Evolutionary conservation across 2,329 filamentous ascomycete genomes (phyloP).

Genomic region (Gliomastix tumulicola): DNA sequence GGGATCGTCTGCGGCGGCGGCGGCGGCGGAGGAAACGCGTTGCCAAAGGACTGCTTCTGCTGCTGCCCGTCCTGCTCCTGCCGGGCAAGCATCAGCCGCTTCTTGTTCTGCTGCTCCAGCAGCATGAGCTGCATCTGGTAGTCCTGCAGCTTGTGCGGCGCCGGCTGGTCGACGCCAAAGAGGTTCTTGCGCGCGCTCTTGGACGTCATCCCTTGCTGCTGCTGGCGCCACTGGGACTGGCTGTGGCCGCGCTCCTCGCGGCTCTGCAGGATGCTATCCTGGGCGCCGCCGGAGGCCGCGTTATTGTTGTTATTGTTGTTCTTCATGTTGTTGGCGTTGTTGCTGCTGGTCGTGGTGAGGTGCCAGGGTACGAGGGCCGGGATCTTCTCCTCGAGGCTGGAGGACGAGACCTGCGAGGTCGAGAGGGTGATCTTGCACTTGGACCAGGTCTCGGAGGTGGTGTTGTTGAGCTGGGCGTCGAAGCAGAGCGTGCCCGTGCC

Average conservation of each 20-base stretch:
- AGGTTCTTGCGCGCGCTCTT: neutral
- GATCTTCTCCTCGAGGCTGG: slow-evolving; percentile 45
- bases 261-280: no score
- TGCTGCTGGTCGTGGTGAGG: no score
- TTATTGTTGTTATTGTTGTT: slow-evolving; percentile 16
- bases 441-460: slow-evolving; percentile 56
- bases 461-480: slow-evolving; percentile 55
- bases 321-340: no score
- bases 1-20: no score
- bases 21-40: no score
- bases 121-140: slow-evolving; percentile 80
- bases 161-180: neutral
- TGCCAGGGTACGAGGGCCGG: slow-evolving; percentile 51
- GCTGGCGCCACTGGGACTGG: no score
- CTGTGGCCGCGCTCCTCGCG: no score
- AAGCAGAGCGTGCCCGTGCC: slow-evolving; percentile 50
- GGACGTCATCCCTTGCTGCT: neutral
- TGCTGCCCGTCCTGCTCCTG: slow-evolving; percentile 53
- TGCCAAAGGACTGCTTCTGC: no score
- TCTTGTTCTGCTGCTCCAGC: slow-evolving; percentile 77
- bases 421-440: slow-evolving; percentile 55
- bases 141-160: slow-evolving; percentile 63
- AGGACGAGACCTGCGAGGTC: slow-evolving; percentile 54
- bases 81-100: slow-evolving; percentile 62
- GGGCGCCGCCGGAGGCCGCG: neutral